Percentiles rank a stretch among this genome's conserved stretches.
These are phyloP conservation scores for Penicillium nordicum DNA, from an alignment of 2,329 filamentous ascomycete species.

Conservation along the genomic window DNA sequence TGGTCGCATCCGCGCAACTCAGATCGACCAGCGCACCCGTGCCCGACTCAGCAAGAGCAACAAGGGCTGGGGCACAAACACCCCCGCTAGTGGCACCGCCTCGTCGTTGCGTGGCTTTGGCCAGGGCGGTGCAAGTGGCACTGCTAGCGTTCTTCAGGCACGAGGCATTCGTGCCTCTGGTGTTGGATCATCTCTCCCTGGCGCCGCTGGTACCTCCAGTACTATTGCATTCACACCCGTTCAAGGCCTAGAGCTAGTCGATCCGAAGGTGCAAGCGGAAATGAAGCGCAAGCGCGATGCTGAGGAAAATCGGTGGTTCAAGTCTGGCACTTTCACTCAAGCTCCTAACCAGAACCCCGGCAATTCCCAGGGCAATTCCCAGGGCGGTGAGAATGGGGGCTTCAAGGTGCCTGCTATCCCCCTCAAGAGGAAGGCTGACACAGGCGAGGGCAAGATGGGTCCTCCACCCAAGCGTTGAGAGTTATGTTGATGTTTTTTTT, in stretches of 20 bases:
- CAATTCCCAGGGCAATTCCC: constrained; percentile 25
- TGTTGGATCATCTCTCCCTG: constrained; percentile 67
- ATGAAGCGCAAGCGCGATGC: constrained; percentile 86
- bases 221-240: constrained; percentile 91
- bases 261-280: constrained; percentile 86
- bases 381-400: constrained; percentile 52
- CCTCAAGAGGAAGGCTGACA: constrained; percentile 68
- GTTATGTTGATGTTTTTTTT: background rate
- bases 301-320: constrained; percentile 95
- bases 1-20: constrained; percentile 80
- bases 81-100: constrained; percentile 59
- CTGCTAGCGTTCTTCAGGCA: constrained; percentile 66
- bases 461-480: constrained; percentile 37
- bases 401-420: constrained; percentile 84
- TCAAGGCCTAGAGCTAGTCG: constrained; percentile 90
- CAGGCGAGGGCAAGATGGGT: constrained; percentile 56
- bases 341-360: constrained; percentile 50
- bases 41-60: constrained; percentile 94
- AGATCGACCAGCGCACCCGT: constrained; percentile 88
- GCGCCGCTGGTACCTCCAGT: constrained; percentile 70
- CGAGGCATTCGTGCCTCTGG: constrained; percentile 78
- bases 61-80: constrained; percentile 81
- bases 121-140: constrained; percentile 58
- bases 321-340: constrained; percentile 94
- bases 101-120: constrained; percentile 80